Evolutionary conservation across 177 flowering plant genomes (phyloP).

Genomic region (Vitis hybrid): DNA sequence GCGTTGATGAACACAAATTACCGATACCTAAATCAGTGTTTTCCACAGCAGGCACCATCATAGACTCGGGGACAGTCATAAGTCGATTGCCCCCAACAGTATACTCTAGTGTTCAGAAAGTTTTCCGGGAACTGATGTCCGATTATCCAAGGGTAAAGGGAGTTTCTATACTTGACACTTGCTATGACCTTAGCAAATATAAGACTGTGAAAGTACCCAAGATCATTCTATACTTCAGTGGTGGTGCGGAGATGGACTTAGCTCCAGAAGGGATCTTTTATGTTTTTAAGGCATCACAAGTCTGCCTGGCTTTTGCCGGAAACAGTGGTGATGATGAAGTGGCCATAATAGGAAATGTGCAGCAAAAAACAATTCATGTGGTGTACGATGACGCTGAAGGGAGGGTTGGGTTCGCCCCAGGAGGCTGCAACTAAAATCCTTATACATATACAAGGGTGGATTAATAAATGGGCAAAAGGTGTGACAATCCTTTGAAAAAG

Average conservation of each 20-base stretch:
- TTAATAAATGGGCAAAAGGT: neutral
- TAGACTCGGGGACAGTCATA: conserved; percentile 72
- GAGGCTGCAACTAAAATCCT: conserved; percentile 30
- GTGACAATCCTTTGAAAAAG: no score
- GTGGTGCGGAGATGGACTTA: conserved; percentile 25
- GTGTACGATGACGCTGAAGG: conserved; percentile 48
- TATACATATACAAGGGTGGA: neutral
- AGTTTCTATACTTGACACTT: conserved; percentile 45
- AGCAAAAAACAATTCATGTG: conserved; percentile 51
- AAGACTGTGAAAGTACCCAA: conserved; percentile 28
- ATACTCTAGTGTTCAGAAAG: conserved; percentile 32
- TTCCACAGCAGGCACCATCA: conserved; percentile 25
- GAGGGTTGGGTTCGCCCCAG: conserved; percentile 46
- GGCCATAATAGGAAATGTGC: conserved; percentile 45
- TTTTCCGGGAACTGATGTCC: conserved; percentile 35
- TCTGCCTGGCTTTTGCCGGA: conserved; percentile 53
- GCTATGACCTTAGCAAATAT: conserved; percentile 42
- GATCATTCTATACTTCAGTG: conserved; percentile 32
- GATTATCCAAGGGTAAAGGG: conserved; percentile 33
- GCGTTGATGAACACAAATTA: conserved; percentile 32
- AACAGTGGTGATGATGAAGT: conserved; percentile 24
- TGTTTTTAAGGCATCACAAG: conserved; percentile 11
- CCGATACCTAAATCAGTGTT: conserved; percentile 25
- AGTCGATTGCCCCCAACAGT: conserved; percentile 47
- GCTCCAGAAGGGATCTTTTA: conserved; percentile 27